These are phyloP conservation scores for Xylaria palmicola DNA, from an alignment of 495 filamentous ascomycete species.

Conservation along the genomic window DNA sequence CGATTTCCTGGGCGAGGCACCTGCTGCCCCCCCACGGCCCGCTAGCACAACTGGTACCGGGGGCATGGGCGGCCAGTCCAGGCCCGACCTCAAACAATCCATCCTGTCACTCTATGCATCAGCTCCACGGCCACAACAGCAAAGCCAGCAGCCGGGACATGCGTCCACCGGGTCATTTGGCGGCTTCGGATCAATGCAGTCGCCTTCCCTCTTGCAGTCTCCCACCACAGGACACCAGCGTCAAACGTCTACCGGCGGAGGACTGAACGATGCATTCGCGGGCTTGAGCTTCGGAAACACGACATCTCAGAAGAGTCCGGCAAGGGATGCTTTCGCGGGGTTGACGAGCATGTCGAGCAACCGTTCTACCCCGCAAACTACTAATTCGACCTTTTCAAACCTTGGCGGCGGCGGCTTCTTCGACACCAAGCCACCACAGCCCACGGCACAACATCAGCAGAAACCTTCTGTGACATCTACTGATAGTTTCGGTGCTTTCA, in stretches of 20 bases:
- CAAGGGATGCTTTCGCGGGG: slow-evolving; percentile 69
- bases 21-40: slow-evolving; percentile 66
- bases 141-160: slow-evolving; percentile 54
- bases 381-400: slow-evolving; percentile 55
- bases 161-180: slow-evolving; percentile 40
- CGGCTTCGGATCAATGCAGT: slow-evolving; percentile 65
- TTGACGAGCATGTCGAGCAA: slow-evolving; percentile 61
- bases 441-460: slow-evolving; percentile 49
- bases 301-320: slow-evolving; percentile 52
- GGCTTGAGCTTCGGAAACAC: slow-evolving; percentile 67
- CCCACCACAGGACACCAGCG: slow-evolving; percentile 42
- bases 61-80: slow-evolving; percentile 61
- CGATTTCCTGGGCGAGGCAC: slow-evolving; percentile 81
- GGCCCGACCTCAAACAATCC: slow-evolving; percentile 94
- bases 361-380: slow-evolving; percentile 52
- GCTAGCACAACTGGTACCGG: slow-evolving; percentile 66
- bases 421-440: slow-evolving; percentile 62
- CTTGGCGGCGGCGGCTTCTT: slow-evolving; percentile 77
- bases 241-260: slow-evolving; percentile 58
- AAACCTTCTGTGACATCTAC: slow-evolving; percentile 45
- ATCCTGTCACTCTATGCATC: slow-evolving; percentile 94
- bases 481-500: slow-evolving; percentile 54
- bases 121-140: slow-evolving; percentile 65
- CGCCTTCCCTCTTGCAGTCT: slow-evolving; percentile 29
- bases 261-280: slow-evolving; percentile 85